Conservation (phyloP, 371 early-diverging fungal species). For the Actinomortierella wolfii region DNA sequence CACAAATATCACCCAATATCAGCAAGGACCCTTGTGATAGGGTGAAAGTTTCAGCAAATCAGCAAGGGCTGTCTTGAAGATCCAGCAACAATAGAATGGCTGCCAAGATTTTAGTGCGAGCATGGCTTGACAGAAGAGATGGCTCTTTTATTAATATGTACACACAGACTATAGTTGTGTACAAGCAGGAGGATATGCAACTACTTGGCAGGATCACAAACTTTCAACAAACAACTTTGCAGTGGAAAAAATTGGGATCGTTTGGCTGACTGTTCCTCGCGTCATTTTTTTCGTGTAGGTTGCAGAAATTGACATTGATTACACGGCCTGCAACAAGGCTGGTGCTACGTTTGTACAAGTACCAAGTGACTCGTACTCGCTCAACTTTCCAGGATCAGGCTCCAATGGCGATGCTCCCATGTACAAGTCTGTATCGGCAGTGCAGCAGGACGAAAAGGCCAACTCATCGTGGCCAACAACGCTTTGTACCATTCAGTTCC, state of each 20-base stretch:
- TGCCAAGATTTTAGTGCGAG: too few relatives aligned
- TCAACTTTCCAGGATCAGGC: conserved; percentile 43
- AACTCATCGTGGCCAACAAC: conserved; percentile 36
- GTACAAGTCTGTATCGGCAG: conserved; percentile 16
- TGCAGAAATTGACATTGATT: conserved; percentile 87
- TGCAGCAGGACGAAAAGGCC: conserved; percentile 4
- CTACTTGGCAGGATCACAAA: too few relatives aligned
- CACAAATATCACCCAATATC: neutral
- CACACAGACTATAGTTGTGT: too few relatives aligned
- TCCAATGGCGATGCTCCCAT: conserved; percentile 33
- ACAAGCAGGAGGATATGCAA: too few relatives aligned
- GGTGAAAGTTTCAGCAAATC: too few relatives aligned
- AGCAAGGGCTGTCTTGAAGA: too few relatives aligned
- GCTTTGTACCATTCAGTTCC: conserved; percentile 80
- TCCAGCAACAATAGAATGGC: too few relatives aligned
- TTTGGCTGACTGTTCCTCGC: too few relatives aligned
- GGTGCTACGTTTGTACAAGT: conserved; percentile 22
- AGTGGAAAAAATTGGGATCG: too few relatives aligned
- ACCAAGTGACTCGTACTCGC: conserved; percentile 35
- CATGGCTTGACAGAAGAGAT: too few relatives aligned
- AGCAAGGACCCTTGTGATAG: neutral
- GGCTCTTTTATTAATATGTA: too few relatives aligned
- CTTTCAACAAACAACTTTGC: too few relatives aligned
- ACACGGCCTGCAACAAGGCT: conserved; percentile 76
- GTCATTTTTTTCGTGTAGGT: conserved; percentile 48